A percentile compares a stretch with the other conserved stretches of the same genome.
These are phyloP conservation scores for Scleroderma bovista DNA, from an alignment of 768 basidiomycete species.

Conservation along the genomic window DNA sequence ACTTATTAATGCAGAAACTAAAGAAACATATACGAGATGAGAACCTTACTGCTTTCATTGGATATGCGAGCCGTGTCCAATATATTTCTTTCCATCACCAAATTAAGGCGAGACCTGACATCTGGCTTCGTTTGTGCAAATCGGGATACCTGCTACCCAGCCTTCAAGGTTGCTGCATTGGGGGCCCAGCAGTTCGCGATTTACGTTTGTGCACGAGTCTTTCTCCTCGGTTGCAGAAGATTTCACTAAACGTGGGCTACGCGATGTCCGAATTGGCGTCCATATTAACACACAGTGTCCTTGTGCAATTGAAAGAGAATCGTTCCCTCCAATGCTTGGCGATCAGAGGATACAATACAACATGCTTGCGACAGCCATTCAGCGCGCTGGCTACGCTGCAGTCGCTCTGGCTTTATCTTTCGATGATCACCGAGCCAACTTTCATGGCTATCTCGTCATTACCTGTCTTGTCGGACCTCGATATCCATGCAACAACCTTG, in stretches of 20 bases:
- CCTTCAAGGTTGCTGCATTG: constrained; percentile 18
- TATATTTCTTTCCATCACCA: constrained; percentile 17
- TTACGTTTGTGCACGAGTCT: constrained; percentile 22
- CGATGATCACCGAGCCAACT: constrained; percentile 33
- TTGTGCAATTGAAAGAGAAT: constrained; percentile 22
- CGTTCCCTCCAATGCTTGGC: constrained; percentile 30
- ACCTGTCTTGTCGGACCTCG: constrained; percentile 34
- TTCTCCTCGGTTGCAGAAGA: constrained; percentile 27
- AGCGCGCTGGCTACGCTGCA: constrained; percentile 29
- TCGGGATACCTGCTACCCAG: constrained; percentile 5
- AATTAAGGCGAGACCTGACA: constrained; percentile 6
- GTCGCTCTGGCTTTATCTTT: constrained; percentile 36
- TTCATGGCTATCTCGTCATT: constrained; percentile 34
- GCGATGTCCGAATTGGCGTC: constrained; percentile 21
- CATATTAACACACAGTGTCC: constrained; percentile 12
- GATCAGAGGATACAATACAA: constrained; percentile 34
- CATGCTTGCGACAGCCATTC: constrained; percentile 26
- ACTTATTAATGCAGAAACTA: constrained; percentile 10
- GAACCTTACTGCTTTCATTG: constrained; percentile 8
- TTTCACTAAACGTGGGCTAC: constrained; percentile 32
- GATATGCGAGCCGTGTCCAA: constrained; percentile 21
- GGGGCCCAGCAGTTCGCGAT: constrained; percentile 10
- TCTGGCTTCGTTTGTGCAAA: background rate
- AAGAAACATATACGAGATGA: background rate
- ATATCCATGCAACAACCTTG: constrained; percentile 40